Evolutionary conservation across 129 eudicot genomes (phyloP).

Genomic region (Ambrosia artemisiifolia): DNA sequence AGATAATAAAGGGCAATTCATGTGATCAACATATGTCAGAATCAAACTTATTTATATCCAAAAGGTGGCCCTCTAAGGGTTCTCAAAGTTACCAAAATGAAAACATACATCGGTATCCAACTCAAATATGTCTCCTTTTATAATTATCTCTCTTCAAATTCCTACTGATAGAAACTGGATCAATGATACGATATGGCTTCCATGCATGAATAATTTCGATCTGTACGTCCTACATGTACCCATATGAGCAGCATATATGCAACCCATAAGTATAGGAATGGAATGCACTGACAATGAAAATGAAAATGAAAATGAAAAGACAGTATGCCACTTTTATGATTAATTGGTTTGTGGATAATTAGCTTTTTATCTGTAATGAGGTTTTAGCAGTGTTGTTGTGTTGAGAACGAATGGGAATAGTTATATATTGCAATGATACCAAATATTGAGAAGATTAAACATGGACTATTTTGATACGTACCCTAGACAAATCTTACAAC

Average conservation of each 20-base stretch:
- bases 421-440: too few species aligned
- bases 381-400: neutral
- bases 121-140: neutral
- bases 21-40: neutral
- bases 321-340: slow-evolving; percentile 5
- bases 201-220: neutral
- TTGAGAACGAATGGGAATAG: neutral
- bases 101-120: neutral
- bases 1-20: too few species aligned
- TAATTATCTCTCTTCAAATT: neutral
- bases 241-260: slow-evolving; percentile 21
- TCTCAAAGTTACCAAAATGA: neutral
- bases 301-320: slow-evolving; percentile 26
- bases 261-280: slow-evolving; percentile 35
- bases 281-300: slow-evolving; percentile 23
- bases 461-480: too few species aligned
- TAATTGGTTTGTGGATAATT: neutral
- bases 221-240: neutral
- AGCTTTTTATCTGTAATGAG: slow-evolving; percentile 10
- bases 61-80: neutral
- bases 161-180: slow-evolving; percentile 18
- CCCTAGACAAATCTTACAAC: too few species aligned
- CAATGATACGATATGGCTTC: slow-evolving; percentile 19
- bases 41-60: neutral
- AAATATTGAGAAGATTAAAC: too few species aligned